Percentiles rank a stretch among this genome's conserved stretches.
phyloP scores from a whole-genome alignment of 148 eudicot species.

The Rhododendron mucronatum region DNA sequence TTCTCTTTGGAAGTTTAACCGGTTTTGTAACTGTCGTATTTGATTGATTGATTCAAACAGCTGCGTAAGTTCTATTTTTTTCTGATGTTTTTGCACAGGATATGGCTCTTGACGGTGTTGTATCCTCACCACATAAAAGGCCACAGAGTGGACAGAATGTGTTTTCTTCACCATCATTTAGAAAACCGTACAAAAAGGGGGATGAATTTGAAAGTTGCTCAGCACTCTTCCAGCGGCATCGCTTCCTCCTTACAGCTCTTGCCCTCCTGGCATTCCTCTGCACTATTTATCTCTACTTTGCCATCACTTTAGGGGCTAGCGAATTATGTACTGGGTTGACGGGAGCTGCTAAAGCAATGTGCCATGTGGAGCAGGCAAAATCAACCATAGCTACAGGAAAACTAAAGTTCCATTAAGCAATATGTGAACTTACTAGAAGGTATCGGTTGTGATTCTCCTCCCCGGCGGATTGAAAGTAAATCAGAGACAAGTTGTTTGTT shows the following conservation, averaged over 20 bases:
- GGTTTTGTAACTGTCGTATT: neutral
- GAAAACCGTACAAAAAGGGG: slow-evolving; percentile 37
- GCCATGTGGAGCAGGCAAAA: slow-evolving; percentile 50
- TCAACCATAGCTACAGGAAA: slow-evolving; percentile 52
- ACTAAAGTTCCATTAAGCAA: slow-evolving; percentile 43
- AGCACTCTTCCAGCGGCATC: slow-evolving; percentile 66
- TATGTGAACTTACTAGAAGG: neutral
- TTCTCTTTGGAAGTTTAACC: neutral
- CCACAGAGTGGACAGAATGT: slow-evolving; percentile 36
- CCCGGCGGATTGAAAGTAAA: neutral
- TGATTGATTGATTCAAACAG: neutral
- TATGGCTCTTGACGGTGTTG: neutral
- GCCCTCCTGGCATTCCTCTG: slow-evolving; percentile 65
- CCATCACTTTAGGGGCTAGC: slow-evolving; percentile 61
- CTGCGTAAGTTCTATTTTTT: neutral
- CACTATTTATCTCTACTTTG: slow-evolving; percentile 85
- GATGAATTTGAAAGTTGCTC: slow-evolving; percentile 52
- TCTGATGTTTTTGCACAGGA: neutral
- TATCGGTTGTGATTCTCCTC: neutral
- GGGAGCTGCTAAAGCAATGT: slow-evolving; percentile 52
- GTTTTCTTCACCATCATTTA: slow-evolving; percentile 38
- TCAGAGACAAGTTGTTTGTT: neutral
- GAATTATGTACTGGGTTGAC: slow-evolving; percentile 55
- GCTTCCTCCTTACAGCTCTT: slow-evolving; percentile 79
- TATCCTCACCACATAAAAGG: slow-evolving; percentile 46